Evolutionary conservation across 345 rosid species (phyloP).

Genomic region (Litchi chinensis): DNA sequence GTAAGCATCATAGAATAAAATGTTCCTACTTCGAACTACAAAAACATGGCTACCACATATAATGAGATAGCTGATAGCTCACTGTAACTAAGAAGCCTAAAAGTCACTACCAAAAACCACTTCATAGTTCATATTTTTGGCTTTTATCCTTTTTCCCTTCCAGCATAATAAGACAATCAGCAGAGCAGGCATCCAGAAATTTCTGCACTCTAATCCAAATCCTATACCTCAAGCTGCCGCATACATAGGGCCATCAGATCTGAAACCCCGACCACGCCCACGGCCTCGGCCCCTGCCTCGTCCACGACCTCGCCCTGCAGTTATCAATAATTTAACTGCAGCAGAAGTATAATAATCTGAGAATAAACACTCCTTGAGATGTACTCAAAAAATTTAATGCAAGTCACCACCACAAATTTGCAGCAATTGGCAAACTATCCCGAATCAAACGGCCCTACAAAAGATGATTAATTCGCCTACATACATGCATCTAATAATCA

Average conservation of each 20-base stretch:
- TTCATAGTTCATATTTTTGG: background rate
- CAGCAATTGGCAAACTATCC: background rate
- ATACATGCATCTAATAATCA: background rate
- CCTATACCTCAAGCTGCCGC: constrained; percentile 18
- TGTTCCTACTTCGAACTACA: constrained; percentile 24
- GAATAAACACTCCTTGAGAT: background rate
- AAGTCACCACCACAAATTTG: background rate
- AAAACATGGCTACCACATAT: constrained; percentile 17
- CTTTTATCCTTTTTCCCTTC: background rate
- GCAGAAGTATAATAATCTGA: background rate
- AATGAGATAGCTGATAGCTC: constrained; percentile 21
- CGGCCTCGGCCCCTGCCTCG: constrained; percentile 26
- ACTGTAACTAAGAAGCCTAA: constrained; percentile 7
- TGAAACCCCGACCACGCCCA: constrained; percentile 23
- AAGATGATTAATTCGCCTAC: background rate
- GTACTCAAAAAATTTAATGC: background rate
- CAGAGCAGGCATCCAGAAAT: constrained; percentile 31
- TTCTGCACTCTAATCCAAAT: constrained; percentile 23
- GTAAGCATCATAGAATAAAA: constrained; percentile 12
- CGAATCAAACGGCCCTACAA: background rate
- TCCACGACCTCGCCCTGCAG: constrained; percentile 27
- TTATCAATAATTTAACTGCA: background rate
- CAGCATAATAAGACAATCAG: constrained; percentile 1
- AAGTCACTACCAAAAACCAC: constrained; percentile 5
- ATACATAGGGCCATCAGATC: constrained; percentile 22